These are phyloP conservation scores for Oehlia diaphana DNA, from an alignment of 192 early-diverging fungal genomes.

Conservation along the genomic window DNA sequence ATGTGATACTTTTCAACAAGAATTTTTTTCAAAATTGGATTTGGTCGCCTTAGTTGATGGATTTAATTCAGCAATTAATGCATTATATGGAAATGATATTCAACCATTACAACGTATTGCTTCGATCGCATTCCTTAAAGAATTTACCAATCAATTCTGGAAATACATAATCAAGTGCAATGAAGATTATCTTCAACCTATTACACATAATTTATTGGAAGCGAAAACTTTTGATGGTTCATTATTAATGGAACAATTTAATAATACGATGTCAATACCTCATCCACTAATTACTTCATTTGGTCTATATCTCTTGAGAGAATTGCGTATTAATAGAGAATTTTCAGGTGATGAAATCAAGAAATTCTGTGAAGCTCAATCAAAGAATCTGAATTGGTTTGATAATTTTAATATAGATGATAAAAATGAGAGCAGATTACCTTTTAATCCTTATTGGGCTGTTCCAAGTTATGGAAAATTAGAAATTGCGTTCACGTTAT, in stretches of 20 bases:
- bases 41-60: neutral
- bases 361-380: slow-evolving; percentile 12
- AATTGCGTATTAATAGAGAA: slow-evolving; percentile 8
- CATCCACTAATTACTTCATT: slow-evolving; percentile 23
- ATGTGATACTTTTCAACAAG: slow-evolving; percentile 27
- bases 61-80: neutral
- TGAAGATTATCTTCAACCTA: neutral
- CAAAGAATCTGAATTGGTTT: slow-evolving; percentile 3
- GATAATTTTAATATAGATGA: neutral
- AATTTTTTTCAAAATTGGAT: slow-evolving; percentile 19
- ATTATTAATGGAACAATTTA: neutral
- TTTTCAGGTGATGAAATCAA: slow-evolving; percentile 19
- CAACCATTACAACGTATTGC: slow-evolving; percentile 27
- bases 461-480: neutral
- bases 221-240: neutral
- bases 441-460: slow-evolving; percentile 29
- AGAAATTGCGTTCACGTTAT: neutral
- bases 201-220: neutral
- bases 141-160: slow-evolving; percentile 23
- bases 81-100: neutral
- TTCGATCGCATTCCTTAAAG: slow-evolving; percentile 27
- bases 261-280: neutral
- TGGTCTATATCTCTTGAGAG: slow-evolving; percentile 29
- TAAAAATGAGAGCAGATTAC: neutral
- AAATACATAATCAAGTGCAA: neutral